phyloP scores from a whole-genome alignment of 2,329 filamentous ascomycete genomes.

The Fusarium sp. region DNA sequence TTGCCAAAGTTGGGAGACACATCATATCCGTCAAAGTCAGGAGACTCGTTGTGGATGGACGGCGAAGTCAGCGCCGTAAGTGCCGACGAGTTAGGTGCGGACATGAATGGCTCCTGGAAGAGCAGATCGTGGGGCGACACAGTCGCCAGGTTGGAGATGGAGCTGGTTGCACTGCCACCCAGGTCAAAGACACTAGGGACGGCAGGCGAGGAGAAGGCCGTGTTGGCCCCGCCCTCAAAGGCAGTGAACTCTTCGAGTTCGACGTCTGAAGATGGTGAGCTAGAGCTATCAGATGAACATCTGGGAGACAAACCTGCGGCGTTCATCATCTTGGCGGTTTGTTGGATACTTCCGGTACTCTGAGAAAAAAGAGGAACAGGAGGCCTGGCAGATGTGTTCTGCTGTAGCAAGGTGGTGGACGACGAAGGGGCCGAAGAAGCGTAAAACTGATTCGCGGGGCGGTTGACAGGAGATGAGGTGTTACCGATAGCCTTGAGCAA shows the following conservation, averaged over 20 bases:
- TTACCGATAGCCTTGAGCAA: constrained; percentile 70
- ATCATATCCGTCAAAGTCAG: constrained; percentile 79
- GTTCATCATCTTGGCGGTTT: constrained; percentile 60
- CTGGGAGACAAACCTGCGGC: constrained; percentile 51
- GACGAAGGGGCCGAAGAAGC: constrained; percentile 74
- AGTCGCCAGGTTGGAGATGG: constrained; percentile 71
- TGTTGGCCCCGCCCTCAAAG: constrained; percentile 65
- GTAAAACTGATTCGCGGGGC: constrained; percentile 73
- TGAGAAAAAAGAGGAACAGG: constrained; percentile 80
- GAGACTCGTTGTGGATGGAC: constrained; percentile 81
- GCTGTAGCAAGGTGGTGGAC: constrained; percentile 67
- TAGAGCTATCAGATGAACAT: constrained; percentile 14
- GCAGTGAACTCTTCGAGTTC: constrained; percentile 69
- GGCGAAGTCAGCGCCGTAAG: constrained; percentile 90
- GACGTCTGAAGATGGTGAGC: constrained; percentile 63
- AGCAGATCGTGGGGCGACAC: constrained; percentile 87
- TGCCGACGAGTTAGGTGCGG: constrained; percentile 83
- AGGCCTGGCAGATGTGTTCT: constrained; percentile 67
- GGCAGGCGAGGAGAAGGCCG: constrained; percentile 67
- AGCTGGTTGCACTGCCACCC: constrained; percentile 60
- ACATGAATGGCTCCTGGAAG: constrained; percentile 76
- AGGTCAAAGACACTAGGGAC: constrained; percentile 65
- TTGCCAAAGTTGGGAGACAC: constrained; percentile 81
- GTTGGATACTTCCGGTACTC: constrained; percentile 65
- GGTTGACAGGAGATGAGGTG: constrained; percentile 65